Conservation (phyloP, 257 asterid species). For the Solanum bukasovii region DNA sequence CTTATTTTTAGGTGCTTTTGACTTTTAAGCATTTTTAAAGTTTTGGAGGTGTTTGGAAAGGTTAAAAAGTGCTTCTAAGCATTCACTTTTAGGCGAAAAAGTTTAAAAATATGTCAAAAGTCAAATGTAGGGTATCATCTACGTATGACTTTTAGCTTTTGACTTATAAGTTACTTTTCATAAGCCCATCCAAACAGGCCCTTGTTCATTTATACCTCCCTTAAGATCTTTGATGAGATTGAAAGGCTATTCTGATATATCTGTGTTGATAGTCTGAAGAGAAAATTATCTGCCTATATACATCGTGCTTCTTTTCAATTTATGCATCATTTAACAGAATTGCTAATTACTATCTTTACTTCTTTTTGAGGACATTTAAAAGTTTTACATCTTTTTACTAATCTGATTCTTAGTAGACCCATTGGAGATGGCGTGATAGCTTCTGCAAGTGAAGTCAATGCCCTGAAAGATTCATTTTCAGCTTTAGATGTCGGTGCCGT, state of each 20-base stretch:
- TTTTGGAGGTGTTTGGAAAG: not conserved
- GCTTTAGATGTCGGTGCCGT: conserved; percentile 46
- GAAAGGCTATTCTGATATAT: not conserved
- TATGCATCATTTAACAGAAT: not conserved
- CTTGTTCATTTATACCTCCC: not conserved
- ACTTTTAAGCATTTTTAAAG: not conserved
- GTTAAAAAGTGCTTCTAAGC: not conserved
- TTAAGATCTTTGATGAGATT: not conserved
- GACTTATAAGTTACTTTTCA: not conserved
- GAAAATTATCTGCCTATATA: not conserved
- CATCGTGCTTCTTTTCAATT: not conserved
- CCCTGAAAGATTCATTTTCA: conserved; percentile 55
- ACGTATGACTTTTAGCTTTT: not conserved
- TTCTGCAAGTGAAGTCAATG: conserved; percentile 43
- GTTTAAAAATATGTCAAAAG: not conserved
- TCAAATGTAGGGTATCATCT: not conserved
- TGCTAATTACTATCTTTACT: not conserved
- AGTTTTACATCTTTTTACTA: not conserved
- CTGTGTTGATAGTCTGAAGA: not conserved
- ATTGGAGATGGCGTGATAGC: conserved; percentile 36
- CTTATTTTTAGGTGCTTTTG: not conserved
- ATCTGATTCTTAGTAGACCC: conserved; percentile 21
- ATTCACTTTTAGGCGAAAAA: not conserved
- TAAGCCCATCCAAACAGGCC: not conserved
- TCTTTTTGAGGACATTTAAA: not conserved